A percentile compares a stretch with the other conserved stretches of the same genome.
phyloP scores from a whole-genome alignment of 225 moss, liverwort and hornwort species.

The Lunularia cruciata region DNA sequence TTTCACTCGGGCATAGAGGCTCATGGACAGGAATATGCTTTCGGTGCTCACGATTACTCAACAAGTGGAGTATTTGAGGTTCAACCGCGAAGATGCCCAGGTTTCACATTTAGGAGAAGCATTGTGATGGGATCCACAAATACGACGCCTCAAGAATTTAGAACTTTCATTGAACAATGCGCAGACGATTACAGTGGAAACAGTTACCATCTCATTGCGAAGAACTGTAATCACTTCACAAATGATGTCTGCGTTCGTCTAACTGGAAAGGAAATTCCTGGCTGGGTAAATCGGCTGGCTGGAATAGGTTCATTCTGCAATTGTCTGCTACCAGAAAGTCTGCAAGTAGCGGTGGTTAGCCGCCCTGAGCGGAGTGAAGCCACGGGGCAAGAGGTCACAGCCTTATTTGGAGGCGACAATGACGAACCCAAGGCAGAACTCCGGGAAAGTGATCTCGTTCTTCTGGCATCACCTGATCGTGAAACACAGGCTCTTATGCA shows the following conservation, averaged over 20 bases:
- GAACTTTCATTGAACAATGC: slow-evolving; percentile 68
- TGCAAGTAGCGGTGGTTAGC: slow-evolving; percentile 58
- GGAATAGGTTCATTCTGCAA: slow-evolving; percentile 70
- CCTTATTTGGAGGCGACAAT: slow-evolving; percentile 1
- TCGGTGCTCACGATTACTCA: slow-evolving; percentile 80
- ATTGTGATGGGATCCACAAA: slow-evolving; percentile 60
- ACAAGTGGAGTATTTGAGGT: slow-evolving; percentile 89
- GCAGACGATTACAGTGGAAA: slow-evolving; percentile 86
- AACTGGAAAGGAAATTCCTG: slow-evolving; percentile 63
- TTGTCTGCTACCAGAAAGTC: slow-evolving; percentile 82
- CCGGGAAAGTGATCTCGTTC: slow-evolving; percentile 18
- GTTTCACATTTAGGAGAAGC: slow-evolving; percentile 68
- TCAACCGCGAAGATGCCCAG: slow-evolving; percentile 75
- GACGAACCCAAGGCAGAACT: background rate
- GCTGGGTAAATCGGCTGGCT: slow-evolving; percentile 90
- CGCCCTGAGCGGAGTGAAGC: background rate
- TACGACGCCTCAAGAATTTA: slow-evolving; percentile 58
- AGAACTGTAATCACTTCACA: slow-evolving; percentile 97
- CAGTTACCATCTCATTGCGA: slow-evolving; percentile 77
- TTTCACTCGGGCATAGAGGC: slow-evolving; percentile 86
- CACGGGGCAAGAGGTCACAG: background rate
- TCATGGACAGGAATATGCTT: slow-evolving; percentile 82
- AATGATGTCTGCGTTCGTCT: slow-evolving; percentile 68
- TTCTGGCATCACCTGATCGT: slow-evolving; percentile 1
- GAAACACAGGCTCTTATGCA: slow-evolving; percentile 7